phyloP scores from a whole-genome alignment of 768 basidiomycete genomes.

The Lactarius akahatsu region DNA sequence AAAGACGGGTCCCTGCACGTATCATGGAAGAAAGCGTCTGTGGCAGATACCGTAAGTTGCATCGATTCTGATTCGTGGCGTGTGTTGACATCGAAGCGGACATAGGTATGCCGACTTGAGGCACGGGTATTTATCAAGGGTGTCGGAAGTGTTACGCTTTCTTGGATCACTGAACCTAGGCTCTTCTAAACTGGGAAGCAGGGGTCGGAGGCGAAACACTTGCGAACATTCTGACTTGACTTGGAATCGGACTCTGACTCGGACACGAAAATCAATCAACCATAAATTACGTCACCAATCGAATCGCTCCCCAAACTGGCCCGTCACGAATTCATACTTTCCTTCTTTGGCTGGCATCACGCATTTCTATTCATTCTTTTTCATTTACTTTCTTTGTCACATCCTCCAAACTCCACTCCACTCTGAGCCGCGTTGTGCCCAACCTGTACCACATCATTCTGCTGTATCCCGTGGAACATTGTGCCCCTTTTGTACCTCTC shows the following conservation, averaged over 20 bases:
- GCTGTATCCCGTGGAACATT: conserved; percentile 23
- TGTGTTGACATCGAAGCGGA: conserved; percentile 19
- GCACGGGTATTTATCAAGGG: conserved; percentile 28
- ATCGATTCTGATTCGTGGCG: conserved; percentile 4
- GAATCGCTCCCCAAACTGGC: conserved; percentile 16
- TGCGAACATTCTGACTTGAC: background rate
- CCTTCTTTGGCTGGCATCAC: conserved; percentile 24
- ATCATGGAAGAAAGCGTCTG: conserved; percentile 28
- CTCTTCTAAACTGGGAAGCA: conserved; percentile 25
- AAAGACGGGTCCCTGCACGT: conserved; percentile 27
- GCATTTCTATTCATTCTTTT: conserved; percentile 7
- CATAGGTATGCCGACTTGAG: conserved; percentile 30
- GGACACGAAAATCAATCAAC: conserved; percentile 13
- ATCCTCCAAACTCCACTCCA: conserved; percentile 10
- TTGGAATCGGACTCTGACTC: conserved; percentile 4
- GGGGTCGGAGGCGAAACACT: background rate
- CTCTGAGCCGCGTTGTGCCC: conserved; percentile 16
- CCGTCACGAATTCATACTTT: conserved; percentile 5
- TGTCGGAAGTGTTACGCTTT: conserved; percentile 29
- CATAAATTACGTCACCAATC: conserved; percentile 7
- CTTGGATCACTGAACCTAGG: conserved; percentile 24
- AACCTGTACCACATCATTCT: conserved; percentile 18
- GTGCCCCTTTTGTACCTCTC: conserved; percentile 18
- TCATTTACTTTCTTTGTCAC: conserved; percentile 10
- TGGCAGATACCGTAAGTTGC: conserved; percentile 28